phyloP scores from a whole-genome alignment of 495 filamentous ascomycete species.

The Hypoxylon crocopeplum region DNA sequence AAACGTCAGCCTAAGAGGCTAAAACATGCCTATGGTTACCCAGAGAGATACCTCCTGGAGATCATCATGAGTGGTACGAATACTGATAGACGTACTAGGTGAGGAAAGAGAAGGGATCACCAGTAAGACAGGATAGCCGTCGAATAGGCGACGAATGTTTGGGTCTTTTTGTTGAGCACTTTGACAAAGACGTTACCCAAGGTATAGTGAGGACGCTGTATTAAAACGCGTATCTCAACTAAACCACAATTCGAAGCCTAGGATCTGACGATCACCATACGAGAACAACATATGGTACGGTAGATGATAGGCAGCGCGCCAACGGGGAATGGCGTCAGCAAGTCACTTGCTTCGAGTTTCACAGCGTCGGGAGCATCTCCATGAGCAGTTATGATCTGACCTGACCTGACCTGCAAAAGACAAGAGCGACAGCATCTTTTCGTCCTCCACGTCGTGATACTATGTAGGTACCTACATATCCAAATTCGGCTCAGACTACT shows the following conservation, averaged over 20 bases:
- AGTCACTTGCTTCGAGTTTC: constrained; percentile 18
- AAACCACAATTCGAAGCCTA: no score
- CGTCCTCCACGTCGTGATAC: no score
- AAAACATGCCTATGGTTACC: neutral
- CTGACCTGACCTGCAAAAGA: neutral
- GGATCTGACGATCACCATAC: constrained; percentile 10
- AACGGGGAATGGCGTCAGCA: constrained; percentile 26
- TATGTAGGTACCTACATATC: constrained; percentile 1
- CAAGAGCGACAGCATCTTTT: neutral
- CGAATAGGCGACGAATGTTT: neutral
- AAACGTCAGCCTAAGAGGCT: neutral
- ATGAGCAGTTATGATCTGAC: constrained; percentile 19
- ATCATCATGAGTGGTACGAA: neutral
- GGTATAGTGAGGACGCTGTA: neutral
- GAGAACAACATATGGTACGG: constrained; percentile 6
- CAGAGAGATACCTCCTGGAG: neutral
- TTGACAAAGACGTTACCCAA: neutral
- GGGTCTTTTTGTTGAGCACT: no score
- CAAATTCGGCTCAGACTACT: constrained; percentile 4
- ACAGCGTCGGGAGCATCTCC: constrained; percentile 17
- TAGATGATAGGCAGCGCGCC: constrained; percentile 12
- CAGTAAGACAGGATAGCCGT: constrained; percentile 1
- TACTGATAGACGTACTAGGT: neutral
- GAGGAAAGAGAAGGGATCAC: constrained; percentile 1
- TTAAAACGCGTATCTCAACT: no score